A percentile compares a stretch with the other conserved stretches of the same genome.
These are phyloP conservation scores for Psidium friedrichsthalianum DNA, from an alignment of 345 rosid species.

Conservation along the genomic window DNA sequence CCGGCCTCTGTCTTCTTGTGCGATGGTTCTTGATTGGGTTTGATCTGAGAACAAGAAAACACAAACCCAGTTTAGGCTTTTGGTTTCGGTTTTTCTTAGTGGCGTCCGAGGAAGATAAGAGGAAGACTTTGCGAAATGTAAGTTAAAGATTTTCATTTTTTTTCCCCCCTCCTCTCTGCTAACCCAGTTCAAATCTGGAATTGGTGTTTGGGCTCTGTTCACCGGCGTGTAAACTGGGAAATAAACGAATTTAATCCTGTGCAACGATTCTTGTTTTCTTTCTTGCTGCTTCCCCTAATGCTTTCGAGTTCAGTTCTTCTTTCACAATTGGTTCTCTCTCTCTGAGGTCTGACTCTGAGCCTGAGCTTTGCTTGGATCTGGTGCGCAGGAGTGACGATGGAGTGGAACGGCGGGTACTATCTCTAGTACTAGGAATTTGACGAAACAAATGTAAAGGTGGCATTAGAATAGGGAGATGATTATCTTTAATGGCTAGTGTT, in stretches of 20 bases:
- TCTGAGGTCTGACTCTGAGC: neutral
- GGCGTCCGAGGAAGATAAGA: neutral
- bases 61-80: neutral
- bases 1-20: neutral
- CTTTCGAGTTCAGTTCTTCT: neutral
- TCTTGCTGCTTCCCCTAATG: neutral
- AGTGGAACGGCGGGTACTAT: neutral
- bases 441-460: neutral
- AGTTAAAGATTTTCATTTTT: neutral
- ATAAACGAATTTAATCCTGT: neutral
- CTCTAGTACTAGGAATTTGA: neutral
- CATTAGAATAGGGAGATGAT: neutral
- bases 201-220: neutral
- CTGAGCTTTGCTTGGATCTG: neutral
- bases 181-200: neutral
- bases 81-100: neutral
- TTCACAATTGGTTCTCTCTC: neutral
- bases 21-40: neutral
- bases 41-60: neutral
- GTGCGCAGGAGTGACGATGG: neutral
- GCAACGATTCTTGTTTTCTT: neutral
- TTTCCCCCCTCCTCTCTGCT: neutral
- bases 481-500: neutral
- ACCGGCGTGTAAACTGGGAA: neutral
- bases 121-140: neutral